Evolutionary conservation across 352 stramenopile species (phyloP).

Genomic region (Phytophthora sp.): DNA sequence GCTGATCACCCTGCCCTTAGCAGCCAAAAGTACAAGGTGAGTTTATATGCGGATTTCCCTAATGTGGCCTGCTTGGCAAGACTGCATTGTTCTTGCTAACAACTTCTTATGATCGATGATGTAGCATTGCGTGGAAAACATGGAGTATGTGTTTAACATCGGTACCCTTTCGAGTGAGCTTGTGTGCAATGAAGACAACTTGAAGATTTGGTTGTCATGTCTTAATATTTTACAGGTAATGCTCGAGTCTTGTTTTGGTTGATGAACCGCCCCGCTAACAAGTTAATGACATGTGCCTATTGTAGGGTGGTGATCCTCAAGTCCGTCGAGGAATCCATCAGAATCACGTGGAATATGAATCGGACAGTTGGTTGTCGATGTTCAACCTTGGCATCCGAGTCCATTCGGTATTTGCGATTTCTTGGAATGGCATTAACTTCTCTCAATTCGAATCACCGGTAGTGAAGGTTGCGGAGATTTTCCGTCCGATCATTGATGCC

Average conservation of each 20-base stretch:
- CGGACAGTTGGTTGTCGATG: constrained; percentile 88
- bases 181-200: constrained; percentile 72
- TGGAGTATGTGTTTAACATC: constrained; percentile 89
- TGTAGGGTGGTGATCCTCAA: constrained; percentile 79
- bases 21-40: constrained; percentile 90
- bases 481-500: constrained; percentile 49
- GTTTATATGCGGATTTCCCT: background rate
- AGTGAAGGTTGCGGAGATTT: constrained; percentile 48
- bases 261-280: constrained; percentile 11
- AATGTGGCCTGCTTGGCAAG: background rate
- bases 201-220: constrained; percentile 76
- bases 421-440: constrained; percentile 72
- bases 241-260: background rate
- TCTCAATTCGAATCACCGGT: constrained; percentile 40
- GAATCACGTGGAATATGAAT: constrained; percentile 89
- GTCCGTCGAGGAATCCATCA: constrained; percentile 68
- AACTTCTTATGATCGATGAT: background rate
- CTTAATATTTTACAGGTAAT: constrained; percentile 70
- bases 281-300: background rate
- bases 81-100: background rate
- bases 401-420: constrained; percentile 83
- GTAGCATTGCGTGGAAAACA: constrained; percentile 85
- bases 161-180: constrained; percentile 78
- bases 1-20: constrained; percentile 79
- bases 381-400: constrained; percentile 90